phyloP scores from a whole-genome alignment of 2,329 filamentous ascomycete genomes.

The Fusarium tuaranense region DNA sequence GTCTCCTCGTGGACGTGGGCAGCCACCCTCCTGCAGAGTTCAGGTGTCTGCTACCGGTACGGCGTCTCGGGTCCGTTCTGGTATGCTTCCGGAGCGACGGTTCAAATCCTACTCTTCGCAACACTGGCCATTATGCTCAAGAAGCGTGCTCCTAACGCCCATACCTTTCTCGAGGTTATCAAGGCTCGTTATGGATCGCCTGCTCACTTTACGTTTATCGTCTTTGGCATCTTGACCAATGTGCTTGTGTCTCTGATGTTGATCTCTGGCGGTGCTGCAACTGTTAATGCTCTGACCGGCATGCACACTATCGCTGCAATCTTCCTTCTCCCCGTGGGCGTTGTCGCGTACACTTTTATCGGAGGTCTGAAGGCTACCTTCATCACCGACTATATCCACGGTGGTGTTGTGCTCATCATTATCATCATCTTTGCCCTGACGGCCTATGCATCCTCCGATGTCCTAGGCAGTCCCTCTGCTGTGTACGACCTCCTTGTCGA shows the following conservation, averaged over 20 bases:
- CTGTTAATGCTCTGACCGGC: conserved; percentile 60
- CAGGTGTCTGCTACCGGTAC: conserved; percentile 83
- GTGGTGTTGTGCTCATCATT: conserved; percentile 82
- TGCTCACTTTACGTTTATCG: conserved; percentile 82
- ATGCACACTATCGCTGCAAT: conserved; percentile 79
- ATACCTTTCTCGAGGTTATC: conserved; percentile 86
- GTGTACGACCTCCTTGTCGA: conserved; percentile 82
- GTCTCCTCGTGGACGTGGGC: conserved; percentile 95
- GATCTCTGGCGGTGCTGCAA: conserved; percentile 78
- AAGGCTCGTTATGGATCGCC: conserved; percentile 78
- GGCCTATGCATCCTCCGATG: conserved; percentile 78
- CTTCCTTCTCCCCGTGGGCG: conserved; percentile 83
- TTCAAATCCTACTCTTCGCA: conserved; percentile 89
- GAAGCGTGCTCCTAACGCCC: conserved; percentile 85
- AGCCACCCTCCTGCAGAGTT: conserved; percentile 81
- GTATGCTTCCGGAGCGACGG: conserved; percentile 79
- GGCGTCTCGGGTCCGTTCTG: conserved; percentile 70
- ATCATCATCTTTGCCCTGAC: conserved; percentile 88
- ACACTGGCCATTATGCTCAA: conserved; percentile 92
- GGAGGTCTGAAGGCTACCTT: conserved; percentile 88
- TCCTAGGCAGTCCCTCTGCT: conserved; percentile 77
- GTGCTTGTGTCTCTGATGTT: conserved; percentile 90
- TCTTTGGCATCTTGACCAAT: conserved; percentile 85
- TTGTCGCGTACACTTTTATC: conserved; percentile 78
- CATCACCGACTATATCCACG: conserved; percentile 87